These are phyloP conservation scores for Punica granatum DNA, from an alignment of 345 rosid genomes.

Conservation along the genomic window DNA sequence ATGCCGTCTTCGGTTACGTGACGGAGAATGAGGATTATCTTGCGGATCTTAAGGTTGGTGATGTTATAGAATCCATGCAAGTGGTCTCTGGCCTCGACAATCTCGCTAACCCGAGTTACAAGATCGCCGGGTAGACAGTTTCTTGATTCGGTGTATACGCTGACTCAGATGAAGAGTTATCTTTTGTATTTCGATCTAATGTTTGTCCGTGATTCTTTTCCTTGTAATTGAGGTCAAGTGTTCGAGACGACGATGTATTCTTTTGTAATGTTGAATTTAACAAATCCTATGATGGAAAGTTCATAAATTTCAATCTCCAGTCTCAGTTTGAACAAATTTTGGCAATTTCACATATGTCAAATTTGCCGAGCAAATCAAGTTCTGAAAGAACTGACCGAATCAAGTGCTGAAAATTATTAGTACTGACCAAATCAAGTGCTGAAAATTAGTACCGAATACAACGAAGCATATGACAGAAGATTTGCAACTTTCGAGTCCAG, in stretches of 20 bases:
- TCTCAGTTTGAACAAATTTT: too few species aligned
- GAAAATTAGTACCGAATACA: too few species aligned
- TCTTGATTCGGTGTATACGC: background rate
- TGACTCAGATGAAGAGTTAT: background rate
- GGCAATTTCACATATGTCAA: too few species aligned
- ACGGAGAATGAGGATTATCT: conserved; percentile 73
- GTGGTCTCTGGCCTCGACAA: conserved; percentile 94
- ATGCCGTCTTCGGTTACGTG: conserved; percentile 87
- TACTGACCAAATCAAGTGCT: conserved; percentile 1
- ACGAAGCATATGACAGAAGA: too few species aligned
- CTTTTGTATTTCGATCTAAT: background rate
- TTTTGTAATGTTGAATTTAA: conserved; percentile 8
- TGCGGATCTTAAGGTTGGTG: conserved; percentile 98
- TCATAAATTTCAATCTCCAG: too few species aligned
- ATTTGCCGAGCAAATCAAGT: too few species aligned
- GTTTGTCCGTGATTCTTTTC: background rate
- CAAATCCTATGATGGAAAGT: too few species aligned
- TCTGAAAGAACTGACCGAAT: too few species aligned
- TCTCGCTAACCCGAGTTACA: conserved; percentile 86
- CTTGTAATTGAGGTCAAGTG: conserved; percentile 5
- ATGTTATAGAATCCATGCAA: conserved; percentile 80
- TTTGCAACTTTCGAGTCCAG: background rate
- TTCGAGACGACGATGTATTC: conserved; percentile 17
- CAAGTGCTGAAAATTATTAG: too few species aligned
- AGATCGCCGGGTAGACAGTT: conserved; percentile 64